Evolutionary conservation across 2,329 filamentous ascomycete species (phyloP), one percentile per base, ranked within the genome.

Genomic region (Exophiala aquamarina): DNA sequence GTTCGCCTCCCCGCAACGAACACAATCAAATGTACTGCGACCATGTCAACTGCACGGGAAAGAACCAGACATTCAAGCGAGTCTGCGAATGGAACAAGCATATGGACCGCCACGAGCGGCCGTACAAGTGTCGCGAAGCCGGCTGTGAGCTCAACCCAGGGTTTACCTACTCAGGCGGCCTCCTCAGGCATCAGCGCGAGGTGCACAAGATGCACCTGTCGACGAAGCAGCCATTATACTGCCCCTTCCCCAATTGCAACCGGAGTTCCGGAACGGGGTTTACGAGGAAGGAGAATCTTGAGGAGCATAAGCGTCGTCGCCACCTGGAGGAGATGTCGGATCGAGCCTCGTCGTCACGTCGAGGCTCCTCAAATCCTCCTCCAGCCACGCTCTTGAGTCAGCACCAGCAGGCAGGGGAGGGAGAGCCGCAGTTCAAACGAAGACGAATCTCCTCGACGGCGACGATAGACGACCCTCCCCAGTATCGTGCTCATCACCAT

Each of bases 31-130:
- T 84, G 60, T 77, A 84, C 46, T 96, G 92, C 67, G 82, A 81
- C 13, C 81, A 82, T 57, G 69, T 76, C 0, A 83, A 85, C 46
- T 96, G 91, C 61, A 76, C 72, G 10, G 81, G 85, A 42, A 76
- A 83, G 4, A 61, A 76, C 4, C 78, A 76, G 35, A 78, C 78
- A 10, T 97, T 95, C 63, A 77, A 81, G 44, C 81, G 90, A 55
- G 92, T 89, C 58, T 95, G 91, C 71, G 91, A 95, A 72, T 96
- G 89, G 89, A 94, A 86, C 65, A 96, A 97, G 72, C 92, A 97
- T 66, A 96, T 96, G 91, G 92, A 97, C 71, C 95, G 95, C 66
- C 92, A 97, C 66, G 90, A 95, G 59, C 80, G 92, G 10, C 92
- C 92, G 1, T 97, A 96, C 65, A 87, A 90, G 61, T 97, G 92